A percentile compares a stretch with the other conserved stretches of the same genome.
Conservation (phyloP, 352 stramenopile species). For the Pythium rhizo-oryzae region DNA sequence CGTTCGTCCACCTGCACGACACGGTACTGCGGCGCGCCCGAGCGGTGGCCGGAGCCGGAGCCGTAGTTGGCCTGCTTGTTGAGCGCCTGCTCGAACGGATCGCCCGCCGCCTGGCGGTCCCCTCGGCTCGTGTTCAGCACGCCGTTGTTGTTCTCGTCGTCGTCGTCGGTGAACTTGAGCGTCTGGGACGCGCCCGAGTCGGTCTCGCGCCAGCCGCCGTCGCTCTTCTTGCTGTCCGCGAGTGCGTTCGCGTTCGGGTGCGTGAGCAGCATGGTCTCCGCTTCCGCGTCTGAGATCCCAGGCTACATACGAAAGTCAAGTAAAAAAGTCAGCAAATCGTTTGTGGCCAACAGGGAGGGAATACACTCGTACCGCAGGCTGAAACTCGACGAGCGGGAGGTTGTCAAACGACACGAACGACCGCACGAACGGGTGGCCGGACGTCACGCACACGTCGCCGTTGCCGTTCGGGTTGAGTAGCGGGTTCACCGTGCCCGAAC, state of each 20-base stretch:
- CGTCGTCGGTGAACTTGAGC: slow-evolving; percentile 79
- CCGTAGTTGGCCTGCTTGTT: slow-evolving; percentile 81
- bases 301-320: slow-evolving; percentile 34
- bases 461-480: slow-evolving; percentile 89
- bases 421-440: slow-evolving; percentile 94
- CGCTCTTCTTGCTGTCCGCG: slow-evolving; percentile 26
- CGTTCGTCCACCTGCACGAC: slow-evolving; percentile 81
- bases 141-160: slow-evolving; percentile 40
- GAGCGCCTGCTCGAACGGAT: slow-evolving; percentile 86
- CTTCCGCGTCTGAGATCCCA: slow-evolving; percentile 81
- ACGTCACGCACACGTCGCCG: slow-evolving; percentile 93
- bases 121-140: slow-evolving; percentile 24
- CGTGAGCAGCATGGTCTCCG: slow-evolving; percentile 77
- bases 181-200: slow-evolving; percentile 73
- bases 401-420: slow-evolving; percentile 96
- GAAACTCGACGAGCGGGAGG: slow-evolving; percentile 95
- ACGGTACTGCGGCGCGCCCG: slow-evolving; percentile 55
- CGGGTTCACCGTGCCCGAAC: slow-evolving; percentile 92
- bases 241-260: slow-evolving; percentile 43
- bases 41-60: slow-evolving; percentile 49
- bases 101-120: slow-evolving; percentile 20
- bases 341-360: background rate
- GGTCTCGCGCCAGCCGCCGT: slow-evolving; percentile 55
- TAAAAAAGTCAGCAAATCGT: background rate
- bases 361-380: slow-evolving; percentile 55